Conservation (phyloP, 225 moss, liverwort and hornwort species). For the Neckera pumila region DNA sequence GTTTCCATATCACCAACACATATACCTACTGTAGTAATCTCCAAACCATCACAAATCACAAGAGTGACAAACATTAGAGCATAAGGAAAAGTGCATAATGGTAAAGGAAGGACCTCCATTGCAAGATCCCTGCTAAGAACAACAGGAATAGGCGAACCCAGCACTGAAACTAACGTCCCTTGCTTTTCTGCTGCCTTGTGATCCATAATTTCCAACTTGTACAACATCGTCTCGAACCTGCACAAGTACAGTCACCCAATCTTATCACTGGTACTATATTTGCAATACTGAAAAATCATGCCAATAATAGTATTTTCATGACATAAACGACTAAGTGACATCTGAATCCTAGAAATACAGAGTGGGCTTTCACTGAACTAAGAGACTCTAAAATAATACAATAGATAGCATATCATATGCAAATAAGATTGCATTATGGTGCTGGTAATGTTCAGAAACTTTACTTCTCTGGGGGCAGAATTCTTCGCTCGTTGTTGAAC, state of each 20-base stretch:
- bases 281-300: not conserved
- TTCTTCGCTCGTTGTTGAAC: constrained; percentile 85
- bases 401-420: not conserved
- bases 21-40: not conserved
- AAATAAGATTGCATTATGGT: not conserved
- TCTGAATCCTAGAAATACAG: not conserved
- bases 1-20: not conserved
- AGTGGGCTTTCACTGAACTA: not conserved
- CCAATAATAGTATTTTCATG: not conserved
- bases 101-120: constrained; percentile 44
- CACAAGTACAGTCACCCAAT: not conserved
- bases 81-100: not conserved
- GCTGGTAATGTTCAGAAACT: not conserved
- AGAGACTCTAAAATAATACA: not conserved
- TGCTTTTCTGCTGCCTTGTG: constrained; percentile 79
- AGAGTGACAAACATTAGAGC: not conserved
- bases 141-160: constrained; percentile 61
- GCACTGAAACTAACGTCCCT: constrained; percentile 51
- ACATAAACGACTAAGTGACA: not conserved
- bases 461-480: constrained; percentile 75
- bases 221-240: constrained; percentile 95
- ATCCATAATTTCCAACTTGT: constrained; percentile 92
- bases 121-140: constrained; percentile 65
- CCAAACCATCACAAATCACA: not conserved
- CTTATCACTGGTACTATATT: not conserved